Conservation (phyloP, 106 monocot species). For the Acorus gramineus region DNA sequence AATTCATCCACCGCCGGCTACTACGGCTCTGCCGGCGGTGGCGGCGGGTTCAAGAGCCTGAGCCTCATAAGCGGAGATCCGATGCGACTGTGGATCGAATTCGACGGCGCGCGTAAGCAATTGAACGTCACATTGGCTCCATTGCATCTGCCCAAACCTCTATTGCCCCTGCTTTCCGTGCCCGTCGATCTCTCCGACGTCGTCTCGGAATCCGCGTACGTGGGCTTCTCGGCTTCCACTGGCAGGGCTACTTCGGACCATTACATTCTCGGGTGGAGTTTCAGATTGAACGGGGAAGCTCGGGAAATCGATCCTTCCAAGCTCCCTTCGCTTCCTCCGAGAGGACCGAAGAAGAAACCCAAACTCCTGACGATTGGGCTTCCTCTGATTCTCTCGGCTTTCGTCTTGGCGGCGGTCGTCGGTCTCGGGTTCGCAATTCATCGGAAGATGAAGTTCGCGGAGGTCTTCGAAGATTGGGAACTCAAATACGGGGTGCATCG, state of each 20-base stretch:
- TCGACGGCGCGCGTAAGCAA: background rate
- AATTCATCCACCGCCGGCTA: too few relatives aligned
- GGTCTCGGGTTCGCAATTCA: background rate
- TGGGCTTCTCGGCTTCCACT: conserved; percentile 6
- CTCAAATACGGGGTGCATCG: background rate
- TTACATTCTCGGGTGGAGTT: conserved; percentile 4
- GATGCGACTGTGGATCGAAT: conserved; percentile 10
- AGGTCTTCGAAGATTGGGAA: conserved; percentile 6
- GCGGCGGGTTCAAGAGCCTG: conserved; percentile 3
- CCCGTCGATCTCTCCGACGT: background rate
- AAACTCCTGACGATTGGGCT: background rate
- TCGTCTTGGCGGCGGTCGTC: background rate
- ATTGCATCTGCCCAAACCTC: background rate
- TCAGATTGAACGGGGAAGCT: too few relatives aligned
- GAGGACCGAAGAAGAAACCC: background rate
- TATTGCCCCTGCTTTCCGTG: background rate
- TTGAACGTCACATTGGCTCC: conserved; percentile 12
- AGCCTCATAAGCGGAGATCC: background rate
- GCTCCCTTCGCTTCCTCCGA: background rate
- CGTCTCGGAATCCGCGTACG: background rate
- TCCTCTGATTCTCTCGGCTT: background rate
- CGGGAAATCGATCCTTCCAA: background rate
- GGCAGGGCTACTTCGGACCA: background rate
- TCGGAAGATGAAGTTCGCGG: background rate
- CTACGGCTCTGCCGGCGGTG: background rate